Percentiles rank a stretch among this genome's conserved stretches.
phyloP scores from a whole-genome alignment of 2,329 filamentous ascomycete species.

The Fusarium luffae region DNA sequence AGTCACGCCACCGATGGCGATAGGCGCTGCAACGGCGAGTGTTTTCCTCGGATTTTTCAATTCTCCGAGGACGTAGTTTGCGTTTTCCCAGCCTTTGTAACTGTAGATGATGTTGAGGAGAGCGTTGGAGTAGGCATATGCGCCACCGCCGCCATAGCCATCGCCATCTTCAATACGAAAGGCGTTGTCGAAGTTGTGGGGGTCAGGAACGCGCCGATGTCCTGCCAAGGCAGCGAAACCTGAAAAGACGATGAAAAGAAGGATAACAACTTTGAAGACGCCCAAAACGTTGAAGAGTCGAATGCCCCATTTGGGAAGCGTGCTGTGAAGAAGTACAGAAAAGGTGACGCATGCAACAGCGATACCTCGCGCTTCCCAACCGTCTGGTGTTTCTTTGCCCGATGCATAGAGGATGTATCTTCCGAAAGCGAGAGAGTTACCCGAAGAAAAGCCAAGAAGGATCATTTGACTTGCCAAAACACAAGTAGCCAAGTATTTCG shows the following conservation, averaged over 20 bases:
- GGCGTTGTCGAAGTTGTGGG: constrained; percentile 67
- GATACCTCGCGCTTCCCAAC: constrained; percentile 68
- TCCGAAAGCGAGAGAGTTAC: constrained; percentile 68
- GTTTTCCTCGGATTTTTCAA: constrained; percentile 66
- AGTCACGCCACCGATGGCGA: constrained; percentile 68
- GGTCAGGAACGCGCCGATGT: constrained; percentile 59
- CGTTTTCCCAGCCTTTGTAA: constrained; percentile 73
- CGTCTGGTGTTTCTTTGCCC: constrained; percentile 58
- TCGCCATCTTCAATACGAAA: constrained; percentile 59
- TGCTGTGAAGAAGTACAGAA: constrained; percentile 62
- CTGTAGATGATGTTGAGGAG: constrained; percentile 69
- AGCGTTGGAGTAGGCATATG: constrained; percentile 66
- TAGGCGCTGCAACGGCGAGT: constrained; percentile 64
- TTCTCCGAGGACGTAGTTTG: constrained; percentile 70
- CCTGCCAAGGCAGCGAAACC: constrained; percentile 68
- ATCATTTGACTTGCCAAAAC: constrained; percentile 71
- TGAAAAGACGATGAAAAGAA: constrained; percentile 70
- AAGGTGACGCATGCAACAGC: constrained; percentile 66
- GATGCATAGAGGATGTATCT: constrained; percentile 67
- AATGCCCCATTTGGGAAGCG: constrained; percentile 67
- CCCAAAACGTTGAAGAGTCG: constrained; percentile 69
- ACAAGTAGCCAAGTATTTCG: constrained; percentile 68
- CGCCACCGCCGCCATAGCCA: constrained; percentile 60
- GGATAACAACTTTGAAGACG: constrained; percentile 68
- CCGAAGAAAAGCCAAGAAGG: constrained; percentile 69